Conservation (phyloP, 1,139 yeast species). For the Suhomyces wounanorum region DNA sequence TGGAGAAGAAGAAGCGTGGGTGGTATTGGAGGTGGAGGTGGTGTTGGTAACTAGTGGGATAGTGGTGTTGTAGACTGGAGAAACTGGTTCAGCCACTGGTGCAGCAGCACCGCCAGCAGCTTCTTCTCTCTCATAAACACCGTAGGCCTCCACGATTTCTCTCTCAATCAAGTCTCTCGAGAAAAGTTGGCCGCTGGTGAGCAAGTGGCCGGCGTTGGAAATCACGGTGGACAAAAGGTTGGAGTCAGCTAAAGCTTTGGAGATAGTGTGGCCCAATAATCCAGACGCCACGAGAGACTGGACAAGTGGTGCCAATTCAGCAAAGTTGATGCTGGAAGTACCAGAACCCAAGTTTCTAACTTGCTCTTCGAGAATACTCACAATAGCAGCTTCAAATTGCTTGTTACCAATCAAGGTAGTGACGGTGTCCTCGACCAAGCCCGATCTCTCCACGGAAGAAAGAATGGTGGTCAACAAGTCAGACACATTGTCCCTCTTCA, state of each 20-base stretch:
- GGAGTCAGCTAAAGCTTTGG: conserved; percentile 29
- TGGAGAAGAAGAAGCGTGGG: conserved; percentile 2
- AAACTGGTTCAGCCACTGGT: neutral
- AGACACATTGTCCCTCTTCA: conserved; percentile 36
- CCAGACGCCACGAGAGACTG: conserved; percentile 28
- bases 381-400: conserved; percentile 32
- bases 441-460: conserved; percentile 31
- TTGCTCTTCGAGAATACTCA: conserved; percentile 27
- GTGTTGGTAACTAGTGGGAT: neutral
- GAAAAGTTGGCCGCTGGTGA: conserved; percentile 17
- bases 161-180: conserved; percentile 20
- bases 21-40: neutral
- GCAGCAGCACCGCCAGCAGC: neutral
- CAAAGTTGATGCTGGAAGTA: conserved; percentile 12
- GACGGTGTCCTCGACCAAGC: conserved; percentile 31
- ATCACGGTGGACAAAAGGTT: conserved; percentile 28
- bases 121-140: neutral
- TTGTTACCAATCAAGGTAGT: conserved; percentile 29
- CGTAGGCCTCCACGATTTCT: conserved; percentile 14
- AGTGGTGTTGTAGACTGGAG: neutral
- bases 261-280: conserved; percentile 27
- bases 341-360: conserved; percentile 27
- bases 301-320: conserved; percentile 27
- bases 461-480: conserved; percentile 38
- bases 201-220: conserved; percentile 23